Base-by-base conservation (phyloP, 441 rosid genomes). In the Pelargonium australe region DNA sequence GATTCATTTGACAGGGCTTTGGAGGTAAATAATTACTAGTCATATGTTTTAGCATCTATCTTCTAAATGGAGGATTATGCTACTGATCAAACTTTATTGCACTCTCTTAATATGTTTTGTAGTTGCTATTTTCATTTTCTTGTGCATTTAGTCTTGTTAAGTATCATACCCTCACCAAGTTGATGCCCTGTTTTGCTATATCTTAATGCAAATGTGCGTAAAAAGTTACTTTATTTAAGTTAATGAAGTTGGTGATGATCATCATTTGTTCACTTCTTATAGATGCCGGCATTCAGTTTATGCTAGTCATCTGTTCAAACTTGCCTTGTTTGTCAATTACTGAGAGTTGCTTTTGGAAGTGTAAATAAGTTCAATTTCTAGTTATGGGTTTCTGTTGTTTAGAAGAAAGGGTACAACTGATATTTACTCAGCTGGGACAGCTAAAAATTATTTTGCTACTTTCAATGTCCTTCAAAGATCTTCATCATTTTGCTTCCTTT, bases 1-100 rank as follows among this genome's bases (percentile, higher is more conserved):
- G 96, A 89, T 75, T 79, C 87, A 53, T 89, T 92, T 75, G 97
- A 92, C 69, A 90, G 84, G 80, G 96, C 92, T 72, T 84, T 84
- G 70, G 95, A 90, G 96, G 98, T 88, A 67, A 47, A 69, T 19
- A 65, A 25, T 41, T 65, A 53, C 63, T 1, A 20, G 40, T 65
- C 34, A 68, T 41, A 17, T 14, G 65, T 51, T 47, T 19, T 31
- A 16, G 44, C 31, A 2, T 25, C 31, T 31, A 31, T 31, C 34
- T 31, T 31, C 2, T 31, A 3, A 1, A 31, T 31, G 34, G 34
- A 31, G 9, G 45, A 41, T 41, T 41, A 41, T 41, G 45, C 45
- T 41, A 6, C 3, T 5, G 45, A 41, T 31, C 34, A 2, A 41
- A 41, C 40, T 64, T 63, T 4, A 34, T 69, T 37, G 4, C 34